Percentiles rank a stretch among this genome's conserved stretches.
Evolutionary conservation across 371 early-diverging fungal genomes (phyloP).

Genomic region (Mortierella sp.): DNA sequence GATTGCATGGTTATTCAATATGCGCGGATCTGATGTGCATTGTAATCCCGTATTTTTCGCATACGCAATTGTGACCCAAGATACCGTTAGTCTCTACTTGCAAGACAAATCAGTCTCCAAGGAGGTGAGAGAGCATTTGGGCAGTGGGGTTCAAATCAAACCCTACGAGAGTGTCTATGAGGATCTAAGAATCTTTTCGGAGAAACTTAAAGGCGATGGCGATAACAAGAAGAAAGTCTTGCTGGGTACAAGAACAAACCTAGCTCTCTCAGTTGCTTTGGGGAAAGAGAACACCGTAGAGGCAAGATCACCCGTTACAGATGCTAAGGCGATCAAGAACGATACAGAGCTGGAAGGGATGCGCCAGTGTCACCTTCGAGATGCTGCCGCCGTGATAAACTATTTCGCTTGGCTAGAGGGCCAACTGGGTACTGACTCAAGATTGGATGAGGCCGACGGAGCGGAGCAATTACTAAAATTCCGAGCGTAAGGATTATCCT

Average conservation of each 20-base stretch:
- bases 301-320: slow-evolving; percentile 76
- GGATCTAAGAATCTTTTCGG: slow-evolving; percentile 66
- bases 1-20: slow-evolving; percentile 97
- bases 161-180: slow-evolving; percentile 85
- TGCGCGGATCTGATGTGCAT: slow-evolving; percentile 96
- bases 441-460: slow-evolving; percentile 84
- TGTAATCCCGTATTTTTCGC: slow-evolving; percentile 99
- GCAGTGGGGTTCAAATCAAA: slow-evolving; percentile 66
- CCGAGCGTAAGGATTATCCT: slow-evolving; percentile 27
- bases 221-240: slow-evolving; percentile 64
- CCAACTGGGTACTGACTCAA: slow-evolving; percentile 68
- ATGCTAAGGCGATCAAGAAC: slow-evolving; percentile 95
- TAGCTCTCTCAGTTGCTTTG: slow-evolving; percentile 65
- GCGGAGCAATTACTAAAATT: slow-evolving; percentile 62
- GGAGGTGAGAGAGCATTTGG: slow-evolving; percentile 78
- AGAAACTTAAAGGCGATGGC: slow-evolving; percentile 15
- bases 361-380: slow-evolving; percentile 92
- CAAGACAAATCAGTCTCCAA: slow-evolving; percentile 77
- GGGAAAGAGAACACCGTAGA: slow-evolving; percentile 64
- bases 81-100: slow-evolving; percentile 81
- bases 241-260: slow-evolving; percentile 71
- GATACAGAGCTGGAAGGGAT: slow-evolving; percentile 93
- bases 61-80: slow-evolving; percentile 84
- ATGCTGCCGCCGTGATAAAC: slow-evolving; percentile 91
- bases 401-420: slow-evolving; percentile 97